Conservation (phyloP, 768 basidiomycete genomes). For the Zangia roseola region DNA sequence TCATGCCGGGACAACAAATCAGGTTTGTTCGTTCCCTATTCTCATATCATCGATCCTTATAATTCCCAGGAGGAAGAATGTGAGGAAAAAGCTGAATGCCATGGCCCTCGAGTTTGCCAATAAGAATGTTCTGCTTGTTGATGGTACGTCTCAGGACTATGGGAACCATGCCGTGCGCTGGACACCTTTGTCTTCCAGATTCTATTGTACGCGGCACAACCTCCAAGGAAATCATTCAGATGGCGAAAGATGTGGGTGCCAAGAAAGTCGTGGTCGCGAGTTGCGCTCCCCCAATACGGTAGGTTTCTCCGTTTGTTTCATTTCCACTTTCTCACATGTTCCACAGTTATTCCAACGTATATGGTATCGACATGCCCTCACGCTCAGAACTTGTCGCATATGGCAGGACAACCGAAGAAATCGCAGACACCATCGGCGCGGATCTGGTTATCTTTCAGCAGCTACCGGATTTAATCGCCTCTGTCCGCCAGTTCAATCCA, state of each 20-base stretch:
- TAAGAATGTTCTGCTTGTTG: slow-evolving; percentile 94
- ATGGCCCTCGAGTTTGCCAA: slow-evolving; percentile 95
- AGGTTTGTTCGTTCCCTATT: slow-evolving; percentile 44
- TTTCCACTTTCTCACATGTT: slow-evolving; percentile 1
- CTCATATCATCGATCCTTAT: slow-evolving; percentile 1
- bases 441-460: slow-evolving; percentile 97
- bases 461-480: slow-evolving; percentile 79
- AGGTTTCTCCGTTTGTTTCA: slow-evolving; percentile 10
- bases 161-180: not conserved
- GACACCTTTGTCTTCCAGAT: slow-evolving; percentile 47
- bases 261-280: slow-evolving; percentile 95
- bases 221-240: slow-evolving; percentile 97
- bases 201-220: slow-evolving; percentile 99
- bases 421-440: slow-evolving; percentile 84
- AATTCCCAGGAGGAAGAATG: slow-evolving; percentile 77
- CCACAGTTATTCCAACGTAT: slow-evolving; percentile 83
- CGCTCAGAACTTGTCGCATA: slow-evolving; percentile 90
- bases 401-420: slow-evolving; percentile 63
- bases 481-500: slow-evolving; percentile 84
- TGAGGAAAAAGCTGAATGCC: slow-evolving; percentile 92
- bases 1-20: slow-evolving; percentile 99
- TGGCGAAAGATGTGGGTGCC: slow-evolving; percentile 99
- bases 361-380: slow-evolving; percentile 99
- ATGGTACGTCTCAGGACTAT: slow-evolving; percentile 54
- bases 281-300: slow-evolving; percentile 96